Percentiles rank a stretch among this genome's conserved stretches.
Conservation (phyloP, 306 rosid species). For the Lathyrus tuberosus region DNA sequence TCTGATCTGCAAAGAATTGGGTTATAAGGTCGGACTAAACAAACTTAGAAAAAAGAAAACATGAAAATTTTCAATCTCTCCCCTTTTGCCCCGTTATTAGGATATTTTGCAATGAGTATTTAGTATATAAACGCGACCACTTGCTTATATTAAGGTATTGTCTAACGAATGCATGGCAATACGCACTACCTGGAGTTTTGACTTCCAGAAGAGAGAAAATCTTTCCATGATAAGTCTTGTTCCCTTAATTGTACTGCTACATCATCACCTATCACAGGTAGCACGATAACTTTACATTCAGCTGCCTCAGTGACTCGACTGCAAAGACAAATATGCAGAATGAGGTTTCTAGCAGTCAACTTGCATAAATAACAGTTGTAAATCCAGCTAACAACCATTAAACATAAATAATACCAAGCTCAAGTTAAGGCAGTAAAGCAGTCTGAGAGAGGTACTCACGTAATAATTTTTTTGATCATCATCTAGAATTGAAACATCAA, state of each 20-base stretch:
- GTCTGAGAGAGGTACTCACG: neutral
- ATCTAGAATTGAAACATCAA: neutral
- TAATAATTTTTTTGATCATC: neutral
- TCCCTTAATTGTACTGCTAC: slow-evolving; percentile 60
- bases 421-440: neutral
- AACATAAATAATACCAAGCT: slow-evolving; percentile 19
- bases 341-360: slow-evolving; percentile 14
- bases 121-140: slow-evolving; percentile 18
- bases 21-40: slow-evolving; percentile 30
- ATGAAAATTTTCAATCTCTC: neutral
- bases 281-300: slow-evolving; percentile 65
- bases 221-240: slow-evolving; percentile 71
- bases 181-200: slow-evolving; percentile 52
- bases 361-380: neutral
- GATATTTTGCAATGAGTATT: slow-evolving; percentile 18
- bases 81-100: neutral
- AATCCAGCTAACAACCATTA: slow-evolving; percentile 20
- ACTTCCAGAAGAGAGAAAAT: slow-evolving; percentile 61
- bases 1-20: slow-evolving; percentile 63
- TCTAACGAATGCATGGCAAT: slow-evolving; percentile 1
- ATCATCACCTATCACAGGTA: slow-evolving; percentile 65
- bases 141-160: slow-evolving; percentile 9
- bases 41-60: neutral
- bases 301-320: slow-evolving; percentile 80
- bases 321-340: slow-evolving; percentile 43